A percentile compares a stretch with the other conserved stretches of the same genome.
phyloP scores from a whole-genome alignment of 2,329 filamentous ascomycete species.

The Aspergillus alliaceus region DNA sequence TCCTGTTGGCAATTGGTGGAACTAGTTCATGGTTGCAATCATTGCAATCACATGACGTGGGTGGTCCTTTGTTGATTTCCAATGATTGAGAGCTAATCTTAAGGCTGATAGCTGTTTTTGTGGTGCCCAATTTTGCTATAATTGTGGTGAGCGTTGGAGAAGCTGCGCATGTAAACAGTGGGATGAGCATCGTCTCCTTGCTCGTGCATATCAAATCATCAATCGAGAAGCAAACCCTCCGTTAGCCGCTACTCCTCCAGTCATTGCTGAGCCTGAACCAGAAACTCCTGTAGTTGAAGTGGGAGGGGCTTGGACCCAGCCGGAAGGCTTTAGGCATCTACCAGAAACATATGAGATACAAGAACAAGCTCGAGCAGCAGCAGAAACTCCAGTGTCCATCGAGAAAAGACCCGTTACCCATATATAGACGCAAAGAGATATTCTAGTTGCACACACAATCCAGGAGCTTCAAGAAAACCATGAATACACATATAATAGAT shows the following conservation, averaged over 20 bases:
- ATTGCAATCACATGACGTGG: conserved; percentile 55
- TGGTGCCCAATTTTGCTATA: conserved; percentile 48
- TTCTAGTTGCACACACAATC: too few species aligned
- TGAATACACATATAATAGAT: too few species aligned
- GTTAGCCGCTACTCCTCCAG: conserved; percentile 6
- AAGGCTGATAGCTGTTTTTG: conserved; percentile 45
- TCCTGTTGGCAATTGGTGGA: too few species aligned
- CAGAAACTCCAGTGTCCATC: neutral
- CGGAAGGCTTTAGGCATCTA: neutral
- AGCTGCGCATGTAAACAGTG: too few species aligned
- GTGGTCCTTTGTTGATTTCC: conserved; percentile 23
- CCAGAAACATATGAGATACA: too few species aligned
- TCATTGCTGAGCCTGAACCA: neutral
- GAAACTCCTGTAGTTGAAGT: neutral
- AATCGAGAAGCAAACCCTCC: conserved; percentile 20
- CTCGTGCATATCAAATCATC: conserved; percentile 35
- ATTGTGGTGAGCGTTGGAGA: too few species aligned
- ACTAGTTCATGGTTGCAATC: too few species aligned
- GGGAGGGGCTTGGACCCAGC: neutral
- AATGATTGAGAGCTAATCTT: neutral
- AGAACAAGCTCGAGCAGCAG: neutral
- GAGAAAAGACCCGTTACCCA: too few species aligned
- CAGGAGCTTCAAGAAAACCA: too few species aligned
- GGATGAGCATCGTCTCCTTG: conserved; percentile 37
- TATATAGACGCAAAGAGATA: too few species aligned